Percentiles rank a stretch among this genome's conserved stretches.
Evolutionary conservation across 2,329 filamentous ascomycete genomes (phyloP).

Genomic region (Mycosphaerelloides madeirae): DNA sequence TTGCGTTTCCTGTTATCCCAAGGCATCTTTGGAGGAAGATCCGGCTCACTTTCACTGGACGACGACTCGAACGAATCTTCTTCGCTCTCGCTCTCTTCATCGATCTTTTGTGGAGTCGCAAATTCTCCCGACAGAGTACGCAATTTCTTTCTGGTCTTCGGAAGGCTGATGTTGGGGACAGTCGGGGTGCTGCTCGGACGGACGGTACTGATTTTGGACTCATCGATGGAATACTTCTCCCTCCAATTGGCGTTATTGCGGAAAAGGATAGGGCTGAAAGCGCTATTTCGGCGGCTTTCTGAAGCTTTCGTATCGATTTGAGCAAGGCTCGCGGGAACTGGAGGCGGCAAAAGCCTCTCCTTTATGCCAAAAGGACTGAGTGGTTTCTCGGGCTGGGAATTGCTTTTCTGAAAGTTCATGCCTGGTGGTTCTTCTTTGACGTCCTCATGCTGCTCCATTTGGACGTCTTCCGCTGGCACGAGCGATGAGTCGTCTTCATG

Average conservation of each 20-base stretch:
- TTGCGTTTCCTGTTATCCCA: constrained; percentile 28
- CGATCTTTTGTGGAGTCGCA: constrained; percentile 1
- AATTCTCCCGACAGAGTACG: constrained; percentile 3
- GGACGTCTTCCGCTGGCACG: neutral
- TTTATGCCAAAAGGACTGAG: constrained; percentile 40
- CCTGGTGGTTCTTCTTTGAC: neutral
- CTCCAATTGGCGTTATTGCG: constrained; percentile 46
- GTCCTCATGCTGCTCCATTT: neutral
- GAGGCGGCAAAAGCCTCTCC: constrained; percentile 46
- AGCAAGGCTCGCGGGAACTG: constrained; percentile 27
- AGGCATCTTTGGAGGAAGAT: constrained; percentile 21
- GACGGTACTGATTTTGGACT: neutral
- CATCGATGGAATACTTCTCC: constrained; percentile 45
- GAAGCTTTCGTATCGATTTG: constrained; percentile 1
- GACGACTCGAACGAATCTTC: constrained; percentile 24
- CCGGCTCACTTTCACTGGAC: constrained; percentile 16
- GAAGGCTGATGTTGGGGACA: constrained; percentile 11
- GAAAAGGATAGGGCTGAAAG: constrained; percentile 51
- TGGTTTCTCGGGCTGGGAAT: constrained; percentile 20
- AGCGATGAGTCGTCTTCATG: neutral
- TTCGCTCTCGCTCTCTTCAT: constrained; percentile 23
- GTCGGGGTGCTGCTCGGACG: neutral
- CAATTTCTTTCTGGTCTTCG: constrained; percentile 7
- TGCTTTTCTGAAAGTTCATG: neutral
- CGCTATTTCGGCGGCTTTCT: constrained; percentile 34